These are phyloP conservation scores for Anthostomella pinea DNA, from an alignment of 2,329 filamentous ascomycete genomes.

Conservation along the genomic window DNA sequence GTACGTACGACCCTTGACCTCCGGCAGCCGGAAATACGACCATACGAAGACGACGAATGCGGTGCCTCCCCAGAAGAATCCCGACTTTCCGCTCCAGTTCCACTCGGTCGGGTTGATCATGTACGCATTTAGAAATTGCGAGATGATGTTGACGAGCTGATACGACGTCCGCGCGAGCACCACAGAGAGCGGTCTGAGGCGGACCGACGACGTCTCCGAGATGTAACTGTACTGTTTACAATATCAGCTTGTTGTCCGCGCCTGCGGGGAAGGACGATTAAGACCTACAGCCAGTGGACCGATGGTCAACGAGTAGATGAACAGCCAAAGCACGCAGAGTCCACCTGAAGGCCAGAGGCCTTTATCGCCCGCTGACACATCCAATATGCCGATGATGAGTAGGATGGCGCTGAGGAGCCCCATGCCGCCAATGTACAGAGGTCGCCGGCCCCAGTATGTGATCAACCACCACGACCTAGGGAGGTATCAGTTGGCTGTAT, in stretches of 20 bases:
- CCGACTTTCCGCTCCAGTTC: conserved; percentile 41
- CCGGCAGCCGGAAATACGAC: conserved; percentile 50
- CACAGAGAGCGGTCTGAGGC: conserved; percentile 45
- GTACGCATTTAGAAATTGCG: conserved; percentile 38
- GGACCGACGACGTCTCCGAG: conserved; percentile 45
- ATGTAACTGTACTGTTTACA: conserved; percentile 40
- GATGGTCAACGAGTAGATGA: conserved; percentile 45
- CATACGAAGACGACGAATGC: conserved; percentile 45
- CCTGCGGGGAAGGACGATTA: not conserved
- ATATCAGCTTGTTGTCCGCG: conserved; percentile 7
- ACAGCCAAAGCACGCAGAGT: conserved; percentile 43
- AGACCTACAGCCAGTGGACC: conserved; percentile 44
- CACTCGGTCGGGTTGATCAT: conserved; percentile 37
- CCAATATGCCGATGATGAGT: conserved; percentile 40
- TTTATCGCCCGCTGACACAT: conserved; percentile 40
- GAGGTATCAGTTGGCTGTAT: conserved; percentile 13
- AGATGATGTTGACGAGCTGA: conserved; percentile 43
- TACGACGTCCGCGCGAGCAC: conserved; percentile 43
- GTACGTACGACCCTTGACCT: conserved; percentile 49
- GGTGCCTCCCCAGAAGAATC: conserved; percentile 41
- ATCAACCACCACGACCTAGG: conserved; percentile 41
- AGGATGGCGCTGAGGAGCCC: conserved; percentile 35
- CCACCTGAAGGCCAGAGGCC: conserved; percentile 40
- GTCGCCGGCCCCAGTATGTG: conserved; percentile 38
- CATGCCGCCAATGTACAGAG: conserved; percentile 40